Evolutionary conservation across 805 yeast genomes (phyloP), one percentile per base, ranked within the genome.

Genomic region (Candida silvatica): DNA sequence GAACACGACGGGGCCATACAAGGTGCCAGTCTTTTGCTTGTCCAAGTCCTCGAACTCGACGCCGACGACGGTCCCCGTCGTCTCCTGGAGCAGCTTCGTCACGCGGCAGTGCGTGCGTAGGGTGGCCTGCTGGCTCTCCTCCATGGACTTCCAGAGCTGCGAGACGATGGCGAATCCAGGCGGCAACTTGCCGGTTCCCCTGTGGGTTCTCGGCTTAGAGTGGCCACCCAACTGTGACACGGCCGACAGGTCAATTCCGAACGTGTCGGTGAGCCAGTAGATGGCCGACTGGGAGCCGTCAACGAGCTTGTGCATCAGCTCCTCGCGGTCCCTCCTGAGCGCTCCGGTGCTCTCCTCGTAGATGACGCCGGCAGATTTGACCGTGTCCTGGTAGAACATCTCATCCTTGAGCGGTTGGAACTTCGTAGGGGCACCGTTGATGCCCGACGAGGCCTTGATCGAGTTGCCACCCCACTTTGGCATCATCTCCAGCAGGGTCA

Each of bases 191-290:
- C 74, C 80, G 33, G 72, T 69, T 1, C 94, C 88, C 46, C 94
- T 68, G 53, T 84, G 94, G 1, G 95, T 84, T 54, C 95, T 66
- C 16, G 85, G 77, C 33, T 67, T 74, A 1, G 87, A 77, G 51
- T 84, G 94, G 3, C 95, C 95, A 19, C 94, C 94, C 29, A 84
- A 57, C 46, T 83, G 71, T n/a, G 84, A 70, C 9, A 84, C 80
- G 12, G 77, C 63, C 6, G 81, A 69, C 37, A 84, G 59, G 46
- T 78, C 83, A 33, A 82, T 58, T 5, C 65, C 68, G 45, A 82
- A 74, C 4, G 66, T 69, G 20, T 44, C 48, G 44, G 79, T 80
- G 34, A 84, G 65, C 90, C 94, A 84, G 32, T 72, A 71, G 32
- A 84, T 69, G 0, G 92, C 88, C 29, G 65, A 69, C 5, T 71